phyloP scores from a whole-genome alignment of 2,329 filamentous ascomycete species.

The Aureobasidium pullulans region DNA sequence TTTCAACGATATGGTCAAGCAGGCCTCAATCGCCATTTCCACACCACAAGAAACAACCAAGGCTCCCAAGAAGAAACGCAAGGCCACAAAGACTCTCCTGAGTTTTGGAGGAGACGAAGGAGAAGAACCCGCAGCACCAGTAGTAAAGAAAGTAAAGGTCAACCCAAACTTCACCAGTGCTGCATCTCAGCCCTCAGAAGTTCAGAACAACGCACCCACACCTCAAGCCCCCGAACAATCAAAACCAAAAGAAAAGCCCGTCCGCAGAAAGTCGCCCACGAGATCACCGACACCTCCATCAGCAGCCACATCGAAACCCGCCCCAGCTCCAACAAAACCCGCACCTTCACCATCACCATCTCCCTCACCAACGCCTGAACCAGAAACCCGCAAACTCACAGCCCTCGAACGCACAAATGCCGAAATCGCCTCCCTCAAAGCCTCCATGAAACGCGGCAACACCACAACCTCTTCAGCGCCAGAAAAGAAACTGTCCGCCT shows the following conservation, averaged over 20 bases:
- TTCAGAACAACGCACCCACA: not conserved
- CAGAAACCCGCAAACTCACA: conserved; percentile 16
- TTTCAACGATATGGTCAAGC: conserved; percentile 72
- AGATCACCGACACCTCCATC: conserved; percentile 2
- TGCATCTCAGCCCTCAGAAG: conserved; percentile 23
- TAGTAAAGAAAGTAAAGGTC: conserved; percentile 70
- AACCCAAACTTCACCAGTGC: conserved; percentile 63
- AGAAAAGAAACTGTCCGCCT: conserved; percentile 56
- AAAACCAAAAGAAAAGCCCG: not conserved
- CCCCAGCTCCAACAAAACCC: not conserved
- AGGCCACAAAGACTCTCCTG: conserved; percentile 66
- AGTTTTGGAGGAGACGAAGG: conserved; percentile 66
- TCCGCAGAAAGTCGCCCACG: not conserved
- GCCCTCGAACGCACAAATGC: conserved; percentile 64
- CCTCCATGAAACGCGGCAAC: conserved; percentile 64
- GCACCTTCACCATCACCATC: conserved; percentile 18
- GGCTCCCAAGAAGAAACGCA: conserved; percentile 46
- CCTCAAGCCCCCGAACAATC: conserved; percentile 15
- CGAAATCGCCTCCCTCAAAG: conserved; percentile 72
- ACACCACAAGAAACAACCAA: conserved; percentile 40
- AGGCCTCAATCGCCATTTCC: conserved; percentile 48
- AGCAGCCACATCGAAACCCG: not conserved
- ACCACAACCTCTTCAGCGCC: conserved; percentile 17
- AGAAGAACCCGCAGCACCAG: conserved; percentile 47
- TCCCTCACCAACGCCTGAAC: conserved; percentile 27